Conservation (phyloP, 257 asterid genomes). For the Nicotiana attenuata region DNA sequence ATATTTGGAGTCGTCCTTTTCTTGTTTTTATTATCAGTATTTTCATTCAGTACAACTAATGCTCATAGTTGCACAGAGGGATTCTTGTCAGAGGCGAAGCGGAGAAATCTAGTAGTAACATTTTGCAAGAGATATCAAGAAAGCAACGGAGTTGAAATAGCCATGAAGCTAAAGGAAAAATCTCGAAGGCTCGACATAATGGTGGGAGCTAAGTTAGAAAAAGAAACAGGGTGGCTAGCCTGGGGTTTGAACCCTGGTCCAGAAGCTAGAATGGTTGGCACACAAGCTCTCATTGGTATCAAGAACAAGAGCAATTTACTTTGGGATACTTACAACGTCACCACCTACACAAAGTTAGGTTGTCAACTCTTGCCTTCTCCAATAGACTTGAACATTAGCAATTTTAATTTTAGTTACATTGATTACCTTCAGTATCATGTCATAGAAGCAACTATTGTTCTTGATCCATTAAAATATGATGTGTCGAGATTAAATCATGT, state of each 20-base stretch:
- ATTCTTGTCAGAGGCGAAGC: constrained; percentile 19
- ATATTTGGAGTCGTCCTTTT: background rate
- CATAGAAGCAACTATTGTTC: constrained; percentile 29
- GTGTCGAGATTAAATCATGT: constrained; percentile 27
- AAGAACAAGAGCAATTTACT: constrained; percentile 2
- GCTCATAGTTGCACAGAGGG: constrained; percentile 25
- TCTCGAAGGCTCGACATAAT: constrained; percentile 36
- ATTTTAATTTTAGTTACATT: constrained; percentile 5
- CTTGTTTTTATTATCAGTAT: background rate
- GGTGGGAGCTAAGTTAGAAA: constrained; percentile 31
- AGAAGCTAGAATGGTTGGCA: constrained; percentile 45
- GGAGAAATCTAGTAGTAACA: constrained; percentile 7
- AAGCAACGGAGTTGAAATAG: constrained; percentile 38
- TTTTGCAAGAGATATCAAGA: constrained; percentile 25
- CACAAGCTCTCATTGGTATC: constrained; percentile 56
- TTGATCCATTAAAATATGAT: constrained; percentile 28
- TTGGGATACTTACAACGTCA: constrained; percentile 25
- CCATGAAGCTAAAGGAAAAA: constrained; percentile 27
- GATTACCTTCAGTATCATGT: constrained; percentile 3
- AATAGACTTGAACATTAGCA: constrained; percentile 24
- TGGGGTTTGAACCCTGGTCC: constrained; percentile 63
- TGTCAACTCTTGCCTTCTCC: constrained; percentile 35
- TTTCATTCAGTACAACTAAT: constrained; percentile 6
- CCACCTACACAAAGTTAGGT: constrained; percentile 25
- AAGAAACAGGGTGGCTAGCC: constrained; percentile 48